Conservation (phyloP, 2,329 filamentous ascomycete genomes). For the Botrytis pseudocinerea region DNA sequence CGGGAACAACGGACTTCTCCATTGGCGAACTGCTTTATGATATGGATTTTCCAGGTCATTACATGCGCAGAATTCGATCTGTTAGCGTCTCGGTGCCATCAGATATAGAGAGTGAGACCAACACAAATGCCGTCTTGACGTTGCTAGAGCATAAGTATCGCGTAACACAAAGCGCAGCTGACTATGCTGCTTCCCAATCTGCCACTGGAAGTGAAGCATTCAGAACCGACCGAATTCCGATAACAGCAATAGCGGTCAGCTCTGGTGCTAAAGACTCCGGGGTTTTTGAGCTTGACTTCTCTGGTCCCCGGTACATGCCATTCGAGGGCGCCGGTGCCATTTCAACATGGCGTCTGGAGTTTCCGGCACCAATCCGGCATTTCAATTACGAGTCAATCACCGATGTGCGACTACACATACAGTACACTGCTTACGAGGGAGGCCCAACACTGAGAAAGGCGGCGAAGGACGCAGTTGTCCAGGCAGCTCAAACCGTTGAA, state of each 20-base stretch:
- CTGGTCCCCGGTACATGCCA: constrained; percentile 40
- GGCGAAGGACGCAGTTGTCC: neutral
- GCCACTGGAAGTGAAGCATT: constrained; percentile 2
- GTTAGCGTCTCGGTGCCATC: constrained; percentile 18
- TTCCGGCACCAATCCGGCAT: constrained; percentile 32
- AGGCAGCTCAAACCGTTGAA: neutral
- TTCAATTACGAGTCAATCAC: constrained; percentile 1
- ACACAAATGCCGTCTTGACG: constrained; percentile 2
- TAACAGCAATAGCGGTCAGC: constrained; percentile 37
- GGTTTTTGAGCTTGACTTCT: constrained; percentile 42
- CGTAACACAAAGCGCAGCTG: neutral
- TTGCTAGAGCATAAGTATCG: constrained; percentile 17
- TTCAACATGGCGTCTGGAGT: constrained; percentile 39
- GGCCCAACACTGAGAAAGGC: constrained; percentile 9
- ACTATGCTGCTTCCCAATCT: neutral
- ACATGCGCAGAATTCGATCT: constrained; percentile 23
- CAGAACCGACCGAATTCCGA: constrained; percentile 31
- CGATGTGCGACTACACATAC: constrained; percentile 2
- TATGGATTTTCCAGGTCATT: constrained; percentile 24
- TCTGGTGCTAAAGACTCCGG: constrained; percentile 40
- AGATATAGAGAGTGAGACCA: neutral
- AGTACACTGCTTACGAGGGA: constrained; percentile 10
- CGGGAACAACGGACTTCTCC: constrained; percentile 21
- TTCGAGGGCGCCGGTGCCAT: constrained; percentile 45
- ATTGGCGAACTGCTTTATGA: constrained; percentile 24